phyloP scores from a whole-genome alignment of 2,329 filamentous ascomycete species.

The Sporothrix brasiliensis region DNA sequence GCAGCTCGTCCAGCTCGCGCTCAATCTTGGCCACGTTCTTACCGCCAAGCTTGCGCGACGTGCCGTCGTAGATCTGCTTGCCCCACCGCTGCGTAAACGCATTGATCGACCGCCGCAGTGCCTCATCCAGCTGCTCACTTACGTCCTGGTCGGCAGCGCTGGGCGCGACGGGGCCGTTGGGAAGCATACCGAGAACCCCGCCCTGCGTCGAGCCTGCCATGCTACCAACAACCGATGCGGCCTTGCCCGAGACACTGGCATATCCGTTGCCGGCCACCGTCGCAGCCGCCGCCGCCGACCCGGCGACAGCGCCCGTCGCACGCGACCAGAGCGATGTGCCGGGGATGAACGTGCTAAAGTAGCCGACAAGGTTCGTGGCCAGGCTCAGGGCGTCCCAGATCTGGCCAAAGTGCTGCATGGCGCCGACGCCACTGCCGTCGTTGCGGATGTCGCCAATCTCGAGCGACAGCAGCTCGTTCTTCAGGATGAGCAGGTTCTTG shows the following conservation, averaged over 20 bases:
- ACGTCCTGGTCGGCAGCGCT: constrained; percentile 54
- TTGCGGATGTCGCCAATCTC: constrained; percentile 77
- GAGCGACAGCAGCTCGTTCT: constrained; percentile 93
- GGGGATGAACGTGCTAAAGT: constrained; percentile 61
- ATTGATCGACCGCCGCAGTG: constrained; percentile 64
- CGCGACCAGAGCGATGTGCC: constrained; percentile 55
- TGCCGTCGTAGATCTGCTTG: constrained; percentile 54
- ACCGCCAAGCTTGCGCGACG: constrained; percentile 51
- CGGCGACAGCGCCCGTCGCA: constrained; percentile 29
- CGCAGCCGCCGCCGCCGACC: background rate
- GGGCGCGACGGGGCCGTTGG: constrained; percentile 38
- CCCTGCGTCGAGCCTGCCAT: constrained; percentile 23
- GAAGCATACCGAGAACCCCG: constrained; percentile 4
- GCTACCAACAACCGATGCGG: constrained; percentile 29
- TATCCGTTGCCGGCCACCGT: constrained; percentile 36
- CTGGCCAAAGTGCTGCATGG: constrained; percentile 64
- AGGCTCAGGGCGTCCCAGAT: constrained; percentile 66
- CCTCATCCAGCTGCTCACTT: constrained; percentile 65
- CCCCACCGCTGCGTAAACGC: constrained; percentile 65
- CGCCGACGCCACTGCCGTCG: constrained; percentile 20
- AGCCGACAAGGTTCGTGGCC: constrained; percentile 59
- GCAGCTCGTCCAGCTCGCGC: constrained; percentile 58
- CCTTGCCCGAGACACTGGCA: constrained; percentile 22
- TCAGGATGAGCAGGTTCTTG: constrained; percentile 90
- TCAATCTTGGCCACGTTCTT: constrained; percentile 58